Evolutionary conservation across 2,329 filamentous ascomycete species (phyloP).

Genomic region (Ramularia collo-cygni): DNA sequence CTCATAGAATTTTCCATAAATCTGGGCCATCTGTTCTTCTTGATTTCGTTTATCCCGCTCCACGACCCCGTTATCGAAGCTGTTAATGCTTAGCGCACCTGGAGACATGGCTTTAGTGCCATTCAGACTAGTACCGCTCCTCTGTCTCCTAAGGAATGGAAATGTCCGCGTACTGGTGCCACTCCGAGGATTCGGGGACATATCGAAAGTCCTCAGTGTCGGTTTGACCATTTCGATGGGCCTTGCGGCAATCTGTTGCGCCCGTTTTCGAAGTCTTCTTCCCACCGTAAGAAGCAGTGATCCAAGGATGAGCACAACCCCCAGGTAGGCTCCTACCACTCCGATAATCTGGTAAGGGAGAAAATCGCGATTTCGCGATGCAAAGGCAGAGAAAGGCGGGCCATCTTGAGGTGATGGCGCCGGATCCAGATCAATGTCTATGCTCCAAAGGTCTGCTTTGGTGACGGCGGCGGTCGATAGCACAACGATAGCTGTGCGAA

Average conservation of each 20-base stretch:
- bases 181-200: constrained; percentile 29
- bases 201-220: constrained; percentile 30
- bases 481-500: constrained; percentile 24
- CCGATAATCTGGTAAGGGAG: constrained; percentile 78
- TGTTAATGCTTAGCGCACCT: constrained; percentile 52
- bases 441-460: constrained; percentile 27
- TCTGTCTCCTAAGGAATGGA: constrained; percentile 17
- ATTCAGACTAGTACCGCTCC: no score
- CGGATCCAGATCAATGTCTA: constrained; percentile 49
- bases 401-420: constrained; percentile 56
- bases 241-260: constrained; percentile 44
- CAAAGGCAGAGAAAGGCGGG: constrained; percentile 51
- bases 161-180: constrained; percentile 23
- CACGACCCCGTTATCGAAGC: constrained; percentile 68
- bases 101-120: constrained; percentile 38
- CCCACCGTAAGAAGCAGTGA: constrained; percentile 46
- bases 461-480: constrained; percentile 14
- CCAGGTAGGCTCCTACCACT: constrained; percentile 75
- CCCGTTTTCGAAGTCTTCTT: constrained; percentile 37
- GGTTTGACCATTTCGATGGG: constrained; percentile 54
- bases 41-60: constrained; percentile 67
- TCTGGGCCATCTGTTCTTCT: constrained; percentile 76
- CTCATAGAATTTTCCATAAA: constrained; percentile 89
- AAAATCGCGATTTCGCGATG: constrained; percentile 54
- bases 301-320: constrained; percentile 68